Evolutionary conservation across 306 rosid species (phyloP), one percentile per base, ranked within the genome.

Genomic region (Ammopiptanthus mongolicus): DNA sequence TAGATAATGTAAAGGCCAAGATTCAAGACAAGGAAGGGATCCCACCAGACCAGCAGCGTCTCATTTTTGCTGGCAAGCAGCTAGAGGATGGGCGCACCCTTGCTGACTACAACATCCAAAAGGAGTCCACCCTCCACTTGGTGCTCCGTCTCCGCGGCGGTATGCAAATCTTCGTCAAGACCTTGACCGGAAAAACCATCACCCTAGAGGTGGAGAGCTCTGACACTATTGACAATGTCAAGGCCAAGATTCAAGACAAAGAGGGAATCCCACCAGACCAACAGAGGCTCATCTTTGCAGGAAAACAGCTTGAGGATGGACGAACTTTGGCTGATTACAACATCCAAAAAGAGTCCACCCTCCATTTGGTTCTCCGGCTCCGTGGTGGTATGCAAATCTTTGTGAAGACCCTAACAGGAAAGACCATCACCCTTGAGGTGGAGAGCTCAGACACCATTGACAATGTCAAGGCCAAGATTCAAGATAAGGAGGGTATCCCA

Each of bases 351-450:
- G 80, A 75, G 1, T 75, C 79, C 0, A 75, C 72, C 0, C 72
- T 75, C 11, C 79, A 75, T 9, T 15, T 75, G 15, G 79, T 75
- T 8, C 13, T 75, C 0, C 63, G 79, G 2, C 79, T 74, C 0
- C 79, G 79, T 5, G 79, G 79, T 48, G 79, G 79, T 1, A 74
- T 74, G 79, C 79, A 74, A 12, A 74, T 74, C 2, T 74, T 74
- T 8, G 79, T 74, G 1, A 74, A 74, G 29, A 74, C 79, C 13
- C 52, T 74, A 0, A 74, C 79, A 0, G 79, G 79, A 1, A 74
- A 74, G 53, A 74, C 79, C 0, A 74, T 74, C 10, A 75, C 79
- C 2, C 18, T 75, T n/a, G 79, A 75, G 72, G 79, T 75, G 0
- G 79, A 75, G 55, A 75, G 79, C 31, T 75, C 79, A 0, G 79